Base-by-base conservation (phyloP, 164 flowering plant species). In the Saururus chinensis region DNA sequence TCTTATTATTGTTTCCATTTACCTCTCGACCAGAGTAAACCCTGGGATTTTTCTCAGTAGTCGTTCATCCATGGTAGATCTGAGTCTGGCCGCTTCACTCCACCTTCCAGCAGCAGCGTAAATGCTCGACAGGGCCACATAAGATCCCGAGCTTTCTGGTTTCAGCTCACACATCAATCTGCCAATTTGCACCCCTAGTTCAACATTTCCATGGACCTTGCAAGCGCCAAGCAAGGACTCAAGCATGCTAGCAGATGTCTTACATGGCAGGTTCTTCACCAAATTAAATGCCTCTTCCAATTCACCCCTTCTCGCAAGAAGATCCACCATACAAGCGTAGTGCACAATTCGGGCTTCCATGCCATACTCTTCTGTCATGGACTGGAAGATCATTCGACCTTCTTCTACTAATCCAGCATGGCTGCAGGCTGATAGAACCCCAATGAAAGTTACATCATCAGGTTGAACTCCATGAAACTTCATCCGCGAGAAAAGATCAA, bases 181-280 rank as follows among this genome's bases (percentile, higher is more conserved):
- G 40, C 77, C 68, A 35, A 80, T 64, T 60, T 66, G 62, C 63
- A 76, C 79, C 4, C 86, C 83, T 20, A 81, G 70, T 55, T 71
- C 71, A 40, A 71, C 70, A 65, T 83, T 63, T 1, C 84, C 80
- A 66, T 85, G 76, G 60, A 69, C 58, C 45, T 69, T 56, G 64
- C 88, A 85, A 51, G 84, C 84, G 58, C 86, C 88, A 63, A 83
- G 66, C 56, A 83, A 59, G 30, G 87, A 75, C 51, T 77, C 80
- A 0, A 80, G 78, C 37, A 80, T 40, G 62, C 75, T 72, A 21
- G 41, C 53, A 8, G 75, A 66, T 25, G 82, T 75, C 60, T 66
- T 57, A 58, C 55, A 68, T 0, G 83, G 78, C 48, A 80, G 65
- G 48, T 59, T 52, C 63, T 77, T 79, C n/a, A 79, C 66, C 40